A percentile compares a stretch with the other conserved stretches of the same genome.
Conservation (phyloP, 352 stramenopile species). For the Phytopythium aichiense region DNA sequence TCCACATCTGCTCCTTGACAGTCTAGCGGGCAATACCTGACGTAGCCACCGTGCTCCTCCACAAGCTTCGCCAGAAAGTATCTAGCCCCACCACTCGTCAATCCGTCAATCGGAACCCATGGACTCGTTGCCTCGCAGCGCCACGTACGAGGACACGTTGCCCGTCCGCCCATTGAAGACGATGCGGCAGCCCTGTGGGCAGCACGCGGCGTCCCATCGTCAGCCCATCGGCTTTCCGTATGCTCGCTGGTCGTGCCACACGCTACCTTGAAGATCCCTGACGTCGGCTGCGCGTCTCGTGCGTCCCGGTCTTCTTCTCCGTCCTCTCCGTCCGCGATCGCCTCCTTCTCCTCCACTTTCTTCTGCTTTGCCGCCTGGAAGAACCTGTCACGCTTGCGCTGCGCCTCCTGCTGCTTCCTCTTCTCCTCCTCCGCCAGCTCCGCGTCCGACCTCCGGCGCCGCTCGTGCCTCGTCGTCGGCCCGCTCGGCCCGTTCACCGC, state of each 20-base stretch:
- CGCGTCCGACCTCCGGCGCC: slow-evolving; percentile 27
- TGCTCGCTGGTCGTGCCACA: not conserved
- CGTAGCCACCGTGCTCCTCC: slow-evolving; percentile 64
- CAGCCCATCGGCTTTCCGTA: not conserved
- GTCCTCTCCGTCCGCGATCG: not conserved
- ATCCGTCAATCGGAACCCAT: not conserved
- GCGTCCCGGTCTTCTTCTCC: not conserved
- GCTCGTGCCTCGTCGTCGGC: slow-evolving; percentile 53
- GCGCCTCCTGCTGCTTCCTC: slow-evolving; percentile 20
- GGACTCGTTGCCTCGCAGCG: not conserved
- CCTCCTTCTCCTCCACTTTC: not conserved
- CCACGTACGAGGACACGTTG: slow-evolving; percentile 72
- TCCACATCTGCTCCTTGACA: no score
- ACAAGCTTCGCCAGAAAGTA: slow-evolving; percentile 83
- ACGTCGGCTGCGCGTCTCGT: not conserved
- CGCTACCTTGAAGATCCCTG: slow-evolving; percentile 53
- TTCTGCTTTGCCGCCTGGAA: slow-evolving; percentile 21
- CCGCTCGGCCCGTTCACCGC: slow-evolving; percentile 71
- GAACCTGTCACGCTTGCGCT: slow-evolving; percentile 34
- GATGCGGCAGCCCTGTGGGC: slow-evolving; percentile 59
- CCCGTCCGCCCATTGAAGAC: slow-evolving; percentile 80
- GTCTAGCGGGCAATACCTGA: slow-evolving; percentile 30
- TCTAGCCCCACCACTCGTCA: slow-evolving; percentile 18
- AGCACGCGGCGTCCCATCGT: not conserved
- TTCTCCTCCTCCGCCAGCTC: slow-evolving; percentile 17